Evolutionary conservation across 2,329 filamentous ascomycete species (phyloP).

Genomic region (Hansfordia pulvinata): DNA sequence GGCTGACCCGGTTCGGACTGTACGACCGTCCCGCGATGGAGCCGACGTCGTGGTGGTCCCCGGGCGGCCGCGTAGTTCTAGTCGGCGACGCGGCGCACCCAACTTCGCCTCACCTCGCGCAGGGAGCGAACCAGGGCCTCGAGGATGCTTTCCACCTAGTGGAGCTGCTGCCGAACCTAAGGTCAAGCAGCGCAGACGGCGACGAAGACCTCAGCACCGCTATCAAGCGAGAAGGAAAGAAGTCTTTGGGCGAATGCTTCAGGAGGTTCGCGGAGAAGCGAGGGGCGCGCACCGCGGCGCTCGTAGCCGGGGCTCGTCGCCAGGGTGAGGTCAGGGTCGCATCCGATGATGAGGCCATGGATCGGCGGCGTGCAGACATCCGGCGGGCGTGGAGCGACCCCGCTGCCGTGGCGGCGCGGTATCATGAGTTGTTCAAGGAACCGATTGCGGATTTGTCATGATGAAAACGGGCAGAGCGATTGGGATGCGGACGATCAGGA

Average conservation of each 20-base stretch:
- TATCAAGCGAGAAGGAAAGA: no score
- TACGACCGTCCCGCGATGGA: conserved; percentile 12
- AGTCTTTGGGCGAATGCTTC: no score
- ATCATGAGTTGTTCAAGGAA: conserved; percentile 2
- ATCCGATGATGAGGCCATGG: conserved; percentile 2
- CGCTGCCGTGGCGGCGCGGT: conserved; percentile 1
- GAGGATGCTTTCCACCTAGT: conserved; percentile 5
- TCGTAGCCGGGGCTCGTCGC: conserved; percentile 10
- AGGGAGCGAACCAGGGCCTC: conserved; percentile 10
- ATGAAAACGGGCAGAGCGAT: no score
- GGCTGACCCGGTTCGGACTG: conserved; percentile 12
- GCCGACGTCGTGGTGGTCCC: conserved; percentile 10
- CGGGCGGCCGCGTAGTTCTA: conserved; percentile 8
- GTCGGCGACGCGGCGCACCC: conserved; percentile 12
- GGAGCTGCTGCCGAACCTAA: conserved; percentile 1
- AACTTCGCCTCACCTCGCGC: conserved; percentile 12
- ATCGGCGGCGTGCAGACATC: conserved; percentile 1
- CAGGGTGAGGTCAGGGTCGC: conserved; percentile 8
- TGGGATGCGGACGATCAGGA: no score
- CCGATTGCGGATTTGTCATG: no score
- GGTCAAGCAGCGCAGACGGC: background rate
- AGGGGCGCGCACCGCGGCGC: conserved; percentile 9
- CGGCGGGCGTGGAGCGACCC: conserved; percentile 1
- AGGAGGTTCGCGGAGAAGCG: conserved; percentile 6
- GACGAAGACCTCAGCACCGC: conserved; percentile 1